Base-by-base conservation (phyloP, 2,329 filamentous ascomycete species). In the Talaromyces amestolkiae region DNA sequence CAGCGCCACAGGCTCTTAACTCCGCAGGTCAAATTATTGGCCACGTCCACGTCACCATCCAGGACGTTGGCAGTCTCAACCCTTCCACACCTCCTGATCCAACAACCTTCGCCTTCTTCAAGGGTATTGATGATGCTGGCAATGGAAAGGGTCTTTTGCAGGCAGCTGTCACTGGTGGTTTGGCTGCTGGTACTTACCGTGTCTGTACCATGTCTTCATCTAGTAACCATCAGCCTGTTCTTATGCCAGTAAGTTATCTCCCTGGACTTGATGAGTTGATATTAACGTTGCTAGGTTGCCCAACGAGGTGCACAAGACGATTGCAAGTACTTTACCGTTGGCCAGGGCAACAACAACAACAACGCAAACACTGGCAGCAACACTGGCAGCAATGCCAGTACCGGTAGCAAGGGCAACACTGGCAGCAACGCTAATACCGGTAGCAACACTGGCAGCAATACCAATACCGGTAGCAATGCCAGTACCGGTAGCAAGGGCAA, bases 21-120 rank as follows among this genome's bases (percentile, higher is more conserved):
- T 72, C 73, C 31, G 22, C 22, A 4, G 81, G 80, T 17, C 69
- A 74, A 1, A 69, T 83, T 45, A 70, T 75, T 56, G 75, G 75
- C 33, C 77, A 81, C 67, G 73, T 71, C 53, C 71, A 76, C 70
- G 79, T 86, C 66, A 83, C 83, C 6, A 78, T 86, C 22, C 84
- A 87, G 70, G 77, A 82, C 47, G 72, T 86, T 45, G 56, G 56
- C 15, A 66, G 60, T 39, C 64, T 79, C 49, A 78, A 77, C 49
- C 72, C 78, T 1, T 71, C 67, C 0, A 72, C 71, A 5, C 75
- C 81, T 63, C 72, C 77, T 51, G 70, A 81, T 66, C 69, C 81
- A 56, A 70, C 80, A 10, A 76, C 77, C 22, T 86, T 86, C 72
- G 82, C 77, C 27, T 86, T 85, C 75, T 87, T 87, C 80, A 86